Evolutionary conservation across 1,284 basidiomycete species (phyloP), one percentile per base, ranked within the genome.

Genomic region (Cutaneotrichosporon curvatum): DNA sequence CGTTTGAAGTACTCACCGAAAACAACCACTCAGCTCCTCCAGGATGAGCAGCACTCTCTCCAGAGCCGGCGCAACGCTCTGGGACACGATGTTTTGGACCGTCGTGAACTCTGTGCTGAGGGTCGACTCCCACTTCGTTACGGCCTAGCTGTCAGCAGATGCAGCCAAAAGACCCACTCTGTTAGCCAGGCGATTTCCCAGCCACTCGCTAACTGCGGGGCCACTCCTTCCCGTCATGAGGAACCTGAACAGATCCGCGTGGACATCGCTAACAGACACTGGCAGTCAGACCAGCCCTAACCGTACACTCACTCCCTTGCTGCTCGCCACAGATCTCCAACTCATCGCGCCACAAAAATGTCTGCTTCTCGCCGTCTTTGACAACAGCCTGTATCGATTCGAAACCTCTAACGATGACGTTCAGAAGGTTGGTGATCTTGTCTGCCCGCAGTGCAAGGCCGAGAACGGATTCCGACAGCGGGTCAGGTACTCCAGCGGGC

Each of bases 291-390:
- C 21, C 4, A 4, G 12, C 4, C 20, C 10, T 20, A 19, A 20
- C 12, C 4, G 19, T 7, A 5, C 6, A 43, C 42, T 43, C 35
- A 43, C 42, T 56, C 12, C 60, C 66, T 37, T 68, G 65, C 33
- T 68, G 59, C 36, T 61, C 52, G 2, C 56, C 67, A 38, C 67
- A 68, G 4, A 56, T 55, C 42, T 70, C 67, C 25, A 68, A 49
- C 43, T 68, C 66, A 45, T 70, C 67, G 22, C 66, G 45, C 58
- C 65, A 67, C 0, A 66, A 58, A 56, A 68, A 58, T 1, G 61
- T 70, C 54, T 67, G 65, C 52, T 64, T 68, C 18, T 62, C 60
- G 9, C 57, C 59, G 18, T 69, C 67, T 32, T 58, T 56, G 37
- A 60, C 58, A 2, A 62, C 57, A 0, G 40, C 35, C 21, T 61